Base-by-base conservation (phyloP, 257 asterid species). In the Thymus mandschuricus region DNA sequence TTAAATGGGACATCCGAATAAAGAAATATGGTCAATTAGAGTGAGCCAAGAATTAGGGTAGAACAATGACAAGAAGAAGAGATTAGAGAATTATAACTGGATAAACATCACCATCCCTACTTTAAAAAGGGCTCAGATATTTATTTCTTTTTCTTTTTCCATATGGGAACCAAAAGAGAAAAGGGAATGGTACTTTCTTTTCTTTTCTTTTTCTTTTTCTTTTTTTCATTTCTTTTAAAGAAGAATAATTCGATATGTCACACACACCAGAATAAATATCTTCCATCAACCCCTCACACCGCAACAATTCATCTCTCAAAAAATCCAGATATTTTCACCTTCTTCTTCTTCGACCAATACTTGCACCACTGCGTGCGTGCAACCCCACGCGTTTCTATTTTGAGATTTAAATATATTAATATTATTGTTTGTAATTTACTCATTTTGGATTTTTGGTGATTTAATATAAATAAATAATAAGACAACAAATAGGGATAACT, bases 311-410 rank as follows among this genome's bases (percentile, higher is more conserved):
- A 52, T 67, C 64, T 54, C 74, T 48, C 60, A 10, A 1, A 43
- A 38, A 11, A 21, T 65, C 31, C 57, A 77, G 85, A 81, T 81
- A 77, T 81, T 81, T 81, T 81, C 63, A 46, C 29, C 33, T 50
- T 21, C 30, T 41, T 4, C 12, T 10, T 71, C 30, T 41, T 49
- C 31, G 29, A 60, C 60, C 62, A 9, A 2, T 60, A 74, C 74
- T 66, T 8, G 78, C 85, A 58, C 41, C 38, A 13, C 9, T 3
- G 3, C 10, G 0, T 8, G 30, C 3, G 59, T 65, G 54, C 30
- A 28, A 21, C 21, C 56, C 38, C 80, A 69, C 85, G 78, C 78
- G 63, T 70, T 28, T 8, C 71, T 3, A 21, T 58, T 64, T 62
- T 3, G 31, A 31, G 4, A 60, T 65, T 41, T 3, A 3, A 6